phyloP scores from a whole-genome alignment of 2,329 filamentous ascomycete genomes.

The Aspergillus viridinutans region DNA sequence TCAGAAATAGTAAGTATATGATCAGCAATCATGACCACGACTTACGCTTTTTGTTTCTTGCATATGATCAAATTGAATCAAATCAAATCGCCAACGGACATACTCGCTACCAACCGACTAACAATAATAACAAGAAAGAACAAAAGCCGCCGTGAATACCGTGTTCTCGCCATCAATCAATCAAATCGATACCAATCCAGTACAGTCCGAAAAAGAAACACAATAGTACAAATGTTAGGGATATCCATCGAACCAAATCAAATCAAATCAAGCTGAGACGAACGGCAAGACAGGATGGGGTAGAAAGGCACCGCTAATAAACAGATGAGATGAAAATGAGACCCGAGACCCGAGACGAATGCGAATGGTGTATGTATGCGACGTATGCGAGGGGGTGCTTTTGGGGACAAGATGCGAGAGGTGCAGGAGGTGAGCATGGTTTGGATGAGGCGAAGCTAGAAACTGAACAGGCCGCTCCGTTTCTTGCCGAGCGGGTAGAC shows the following conservation, averaged over 20 bases:
- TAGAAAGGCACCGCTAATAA: background rate
- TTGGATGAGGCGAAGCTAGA: conserved; percentile 20
- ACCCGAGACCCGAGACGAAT: background rate
- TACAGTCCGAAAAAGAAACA: background rate
- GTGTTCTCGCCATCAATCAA: background rate
- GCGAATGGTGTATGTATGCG: background rate
- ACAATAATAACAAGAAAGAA: background rate
- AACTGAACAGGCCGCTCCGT: conserved; percentile 47
- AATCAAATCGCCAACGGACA: background rate
- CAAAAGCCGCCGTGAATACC: background rate
- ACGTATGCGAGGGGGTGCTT: background rate
- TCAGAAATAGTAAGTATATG: background rate
- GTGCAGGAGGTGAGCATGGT: too few species aligned
- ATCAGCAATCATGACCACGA: background rate
- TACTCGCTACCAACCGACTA: background rate
- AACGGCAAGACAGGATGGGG: background rate
- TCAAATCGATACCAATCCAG: background rate
- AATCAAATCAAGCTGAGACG: background rate
- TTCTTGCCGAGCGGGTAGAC: conserved; percentile 48
- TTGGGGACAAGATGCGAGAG: too few species aligned
- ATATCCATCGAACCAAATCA: background rate
- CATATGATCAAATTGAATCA: background rate
- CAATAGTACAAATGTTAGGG: background rate
- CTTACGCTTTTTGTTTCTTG: background rate
- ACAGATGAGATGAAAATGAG: background rate